Base-by-base conservation (phyloP, 2,329 filamentous ascomycete genomes). In the Emergomyces orientalis region DNA sequence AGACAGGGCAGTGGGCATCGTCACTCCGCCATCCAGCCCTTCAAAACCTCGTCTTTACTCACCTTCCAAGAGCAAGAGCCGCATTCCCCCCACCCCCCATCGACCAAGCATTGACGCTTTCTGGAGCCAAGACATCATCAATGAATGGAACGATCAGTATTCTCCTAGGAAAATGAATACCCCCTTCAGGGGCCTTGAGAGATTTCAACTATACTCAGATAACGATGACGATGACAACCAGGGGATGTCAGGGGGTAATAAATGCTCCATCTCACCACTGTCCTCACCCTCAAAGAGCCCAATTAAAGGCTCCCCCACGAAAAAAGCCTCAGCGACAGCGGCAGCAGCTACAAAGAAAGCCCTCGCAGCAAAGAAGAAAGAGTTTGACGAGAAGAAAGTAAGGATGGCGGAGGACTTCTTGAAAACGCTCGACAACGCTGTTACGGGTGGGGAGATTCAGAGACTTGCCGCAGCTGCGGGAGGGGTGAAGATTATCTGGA, bases 401-500 rank as follows among this genome's bases (percentile, higher is more conserved):
- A 69, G 72, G 9, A 69, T 87, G 3, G 85, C 84, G 1, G 72
- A 78, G 52, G 67, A 76, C 2, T 86, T 87, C 69, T 72, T 87
- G n/a, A 68, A 72, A 2, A 79, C 82, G 39, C 77, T 88, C 19
- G 85, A 88, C 67, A 70, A 76, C 2, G 77, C 72, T 6, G 80
- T 86, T 57, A 78, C 80, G 0, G 71, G 72, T 4, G 80, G 81
- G 34, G 73, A 79, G 54, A 78, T 88, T 58, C 69, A 73, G 32
- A 69, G 72, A 3, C 74, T 86, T 22, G 75, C 83, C 1, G 73
- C 75, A 19, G 69, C 75, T 13, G 83, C 82, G 0, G 84, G 84
- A 34, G 85, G 85, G 19, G 80, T 87, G 14, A 77, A 79, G 47
- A 77, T 88, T 57, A 69, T 82, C 54, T 88, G 85, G 85, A 84